Base-by-base conservation (phyloP, 306 rosid genomes). In the Dalbergia cultrata region DNA sequence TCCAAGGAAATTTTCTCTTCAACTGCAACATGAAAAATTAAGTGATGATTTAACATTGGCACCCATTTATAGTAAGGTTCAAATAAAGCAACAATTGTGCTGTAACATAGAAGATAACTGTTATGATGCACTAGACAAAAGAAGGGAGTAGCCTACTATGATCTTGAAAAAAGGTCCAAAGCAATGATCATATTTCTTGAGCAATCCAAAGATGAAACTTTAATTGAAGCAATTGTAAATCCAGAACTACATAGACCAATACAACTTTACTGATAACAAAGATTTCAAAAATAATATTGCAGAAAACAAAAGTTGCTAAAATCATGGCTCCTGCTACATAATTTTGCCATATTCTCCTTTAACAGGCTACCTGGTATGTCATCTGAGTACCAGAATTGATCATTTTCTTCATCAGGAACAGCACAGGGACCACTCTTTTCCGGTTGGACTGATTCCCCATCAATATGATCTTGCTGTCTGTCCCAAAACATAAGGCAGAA, bases 401-500 rank as follows among this genome's bases (percentile, higher is more conserved):
- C 97, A 78, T 81, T 88, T 83, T 90, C 98, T 78, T 89, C 90
- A 70, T 86, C 92, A 50, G 84, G 76, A 86, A 66, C 82, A 17
- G 76, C 58, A 45, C 39, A 47, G 33, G 87, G 82, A 66, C 91
- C 88, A 86, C 81, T 79, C 78, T 79, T 90, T 74, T 88, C 89
- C 13, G 84, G 81, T 73, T 72, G 92, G 61, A 9, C 73, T n/a
- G 94, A 69, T 56, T 80, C 68, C 69, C 93, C 91, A 78, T 91
- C 96, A 34, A 82, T 80, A 58, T 86, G 88, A 80, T 93, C 97
- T 66, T 88, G 89, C 84, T 93, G 92, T 82, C 99, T 95, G 89
- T 82, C 78, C 59, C 39, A 52, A 68, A 33, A 74, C 33, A 60
- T 54, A 11, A 26, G 62, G 61, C 45, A 80, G 69, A 54, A 54